Percentiles rank a stretch among this genome's conserved stretches.
These are phyloP conservation scores for Entomortierella chlamydospora DNA, from an alignment of 192 early-diverging fungal genomes.

Conservation along the genomic window DNA sequence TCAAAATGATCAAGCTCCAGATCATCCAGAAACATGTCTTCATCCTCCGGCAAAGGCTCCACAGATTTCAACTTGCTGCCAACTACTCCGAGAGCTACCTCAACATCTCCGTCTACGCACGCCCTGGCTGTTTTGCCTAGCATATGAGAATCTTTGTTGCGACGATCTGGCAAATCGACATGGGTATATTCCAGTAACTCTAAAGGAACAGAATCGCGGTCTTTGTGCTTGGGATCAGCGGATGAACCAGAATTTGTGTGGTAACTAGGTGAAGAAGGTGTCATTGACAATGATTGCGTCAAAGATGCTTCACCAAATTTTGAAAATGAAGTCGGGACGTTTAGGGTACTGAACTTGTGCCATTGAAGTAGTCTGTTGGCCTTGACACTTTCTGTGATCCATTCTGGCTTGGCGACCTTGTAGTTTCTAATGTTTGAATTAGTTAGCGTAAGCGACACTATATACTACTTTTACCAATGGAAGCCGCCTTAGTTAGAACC, in stretches of 20 bases:
- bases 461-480: too few relatives aligned
- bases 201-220: too few relatives aligned
- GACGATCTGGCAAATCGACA: too few relatives aligned
- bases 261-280: neutral
- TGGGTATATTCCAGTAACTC: too few relatives aligned
- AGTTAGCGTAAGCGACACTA: too few relatives aligned
- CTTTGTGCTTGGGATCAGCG: too few relatives aligned
- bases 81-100: neutral
- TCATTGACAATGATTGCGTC: neutral
- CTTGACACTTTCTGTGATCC: conserved; percentile 81
- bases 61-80: too few relatives aligned
- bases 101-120: neutral
- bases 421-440: conserved; percentile 57
- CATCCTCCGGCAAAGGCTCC: too few relatives aligned
- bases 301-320: conserved; percentile 22
- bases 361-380: conserved; percentile 72
- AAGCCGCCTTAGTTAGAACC: neutral
- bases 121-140: too few relatives aligned
- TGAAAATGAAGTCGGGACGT: conserved; percentile 13
- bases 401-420: conserved; percentile 76
- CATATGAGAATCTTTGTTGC: too few relatives aligned
- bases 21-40: conserved; percentile 6
- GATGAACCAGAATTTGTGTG: too few relatives aligned
- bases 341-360: conserved; percentile 65
- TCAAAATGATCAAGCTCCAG: conserved; percentile 14